Evolutionary conservation across 306 rosid genomes (phyloP).

Genomic region (Cucurbita moschata): DNA sequence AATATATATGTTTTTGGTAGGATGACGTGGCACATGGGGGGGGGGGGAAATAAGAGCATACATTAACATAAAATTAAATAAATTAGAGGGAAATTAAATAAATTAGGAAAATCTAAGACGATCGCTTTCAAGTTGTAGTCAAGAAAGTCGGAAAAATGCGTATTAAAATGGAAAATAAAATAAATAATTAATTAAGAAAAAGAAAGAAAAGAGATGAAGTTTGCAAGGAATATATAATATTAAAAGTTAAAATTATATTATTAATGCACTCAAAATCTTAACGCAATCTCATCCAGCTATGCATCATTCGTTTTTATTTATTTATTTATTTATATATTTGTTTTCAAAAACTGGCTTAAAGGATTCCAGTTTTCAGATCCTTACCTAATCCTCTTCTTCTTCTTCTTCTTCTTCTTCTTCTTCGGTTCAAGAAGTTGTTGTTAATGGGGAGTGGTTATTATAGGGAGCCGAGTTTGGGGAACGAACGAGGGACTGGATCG

Average conservation of each 20-base stretch:
- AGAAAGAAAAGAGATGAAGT: no score
- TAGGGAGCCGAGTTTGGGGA: slow-evolving; percentile 72
- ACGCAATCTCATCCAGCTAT: slow-evolving; percentile 11
- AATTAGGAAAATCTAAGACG: slow-evolving; percentile 37
- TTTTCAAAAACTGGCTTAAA: background rate
- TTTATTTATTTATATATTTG: background rate
- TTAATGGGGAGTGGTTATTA: slow-evolving; percentile 55
- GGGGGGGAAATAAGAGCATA: no score
- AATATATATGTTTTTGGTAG: background rate
- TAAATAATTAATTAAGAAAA: background rate
- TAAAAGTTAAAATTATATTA: slow-evolving; percentile 12
- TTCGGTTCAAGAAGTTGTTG: background rate
- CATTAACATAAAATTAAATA: no score
- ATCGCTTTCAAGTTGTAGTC: slow-evolving; percentile 69
- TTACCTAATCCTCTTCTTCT: background rate
- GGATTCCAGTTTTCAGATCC: background rate
- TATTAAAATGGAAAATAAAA: slow-evolving; percentile 2
- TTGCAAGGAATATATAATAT: slow-evolving; percentile 2
- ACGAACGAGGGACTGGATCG: slow-evolving; percentile 28
- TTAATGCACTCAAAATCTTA: slow-evolving; percentile 64
- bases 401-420: background rate
- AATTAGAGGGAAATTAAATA: slow-evolving; percentile 6
- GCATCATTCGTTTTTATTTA: background rate
- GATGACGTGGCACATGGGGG: background rate
- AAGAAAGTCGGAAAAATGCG: slow-evolving; percentile 23